phyloP scores from a whole-genome alignment of 768 basidiomycete species.

The Termitomyces sp. region DNA sequence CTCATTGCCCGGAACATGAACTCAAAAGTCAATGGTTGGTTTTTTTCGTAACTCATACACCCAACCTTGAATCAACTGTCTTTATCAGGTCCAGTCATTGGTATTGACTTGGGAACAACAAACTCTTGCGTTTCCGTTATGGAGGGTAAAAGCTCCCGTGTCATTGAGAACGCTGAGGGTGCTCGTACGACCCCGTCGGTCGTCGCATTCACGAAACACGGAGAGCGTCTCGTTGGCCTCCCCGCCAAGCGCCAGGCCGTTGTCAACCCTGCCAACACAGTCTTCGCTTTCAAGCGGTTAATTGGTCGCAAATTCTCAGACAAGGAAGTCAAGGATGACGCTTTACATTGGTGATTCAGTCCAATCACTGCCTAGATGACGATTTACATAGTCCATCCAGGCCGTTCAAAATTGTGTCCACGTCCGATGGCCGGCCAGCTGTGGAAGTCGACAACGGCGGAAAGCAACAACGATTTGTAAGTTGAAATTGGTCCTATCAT shows the following conservation, averaged over 20 bases:
- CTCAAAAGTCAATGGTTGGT: slow-evolving; percentile 83
- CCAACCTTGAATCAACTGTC: background rate
- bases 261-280: slow-evolving; percentile 91
- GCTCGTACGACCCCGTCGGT: slow-evolving; percentile 97
- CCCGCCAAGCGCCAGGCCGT: slow-evolving; percentile 97
- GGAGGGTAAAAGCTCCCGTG: slow-evolving; percentile 92
- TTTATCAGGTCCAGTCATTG: slow-evolving; percentile 72
- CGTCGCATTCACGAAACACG: slow-evolving; percentile 97
- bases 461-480: slow-evolving; percentile 74
- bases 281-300: slow-evolving; percentile 90
- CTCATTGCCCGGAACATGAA: slow-evolving; percentile 91
- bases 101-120: slow-evolving; percentile 95
- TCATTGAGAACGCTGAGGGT: slow-evolving; percentile 97
- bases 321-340: slow-evolving; percentile 89
- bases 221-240: slow-evolving; percentile 92
- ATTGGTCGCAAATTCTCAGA: slow-evolving; percentile 93
- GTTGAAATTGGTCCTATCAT: slow-evolving; percentile 20
- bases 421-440: slow-evolving; percentile 69
- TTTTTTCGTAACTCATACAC: slow-evolving; percentile 13
- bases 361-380: background rate
- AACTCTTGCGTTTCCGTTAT: slow-evolving; percentile 91
- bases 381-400: slow-evolving; percentile 26
- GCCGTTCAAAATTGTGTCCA: slow-evolving; percentile 77
- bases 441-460: slow-evolving; percentile 83
- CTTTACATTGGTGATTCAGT: slow-evolving; percentile 65